Conservation (phyloP, 2,329 filamentous ascomycete species). For the Fusarium anguioides region DNA sequence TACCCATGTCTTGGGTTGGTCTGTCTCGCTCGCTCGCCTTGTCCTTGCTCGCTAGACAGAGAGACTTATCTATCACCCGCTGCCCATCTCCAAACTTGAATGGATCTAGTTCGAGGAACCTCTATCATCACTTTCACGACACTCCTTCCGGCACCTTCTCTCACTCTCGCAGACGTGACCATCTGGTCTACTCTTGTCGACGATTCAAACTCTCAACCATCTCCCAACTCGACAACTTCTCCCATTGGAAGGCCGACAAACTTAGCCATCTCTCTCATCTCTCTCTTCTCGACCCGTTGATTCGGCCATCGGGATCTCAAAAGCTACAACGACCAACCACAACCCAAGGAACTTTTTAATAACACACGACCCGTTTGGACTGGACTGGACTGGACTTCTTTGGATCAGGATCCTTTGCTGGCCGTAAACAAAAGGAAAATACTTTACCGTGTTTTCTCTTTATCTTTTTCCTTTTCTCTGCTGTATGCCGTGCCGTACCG, state of each 20-base stretch:
- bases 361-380: constrained; percentile 41
- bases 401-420: constrained; percentile 44
- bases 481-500: constrained; percentile 32
- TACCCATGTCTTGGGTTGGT: constrained; percentile 13
- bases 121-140: constrained; percentile 51
- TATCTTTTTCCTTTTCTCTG: constrained; percentile 41
- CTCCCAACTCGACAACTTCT: constrained; percentile 26
- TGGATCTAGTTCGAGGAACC: constrained; percentile 41
- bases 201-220: constrained; percentile 9
- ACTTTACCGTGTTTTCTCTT: constrained; percentile 37
- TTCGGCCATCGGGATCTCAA: constrained; percentile 57
- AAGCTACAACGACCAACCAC: constrained; percentile 38
- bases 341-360: constrained; percentile 36
- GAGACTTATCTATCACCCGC: constrained; percentile 41
- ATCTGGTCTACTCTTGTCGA: constrained; percentile 42
- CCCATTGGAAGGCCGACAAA: constrained; percentile 34
- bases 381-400: constrained; percentile 44
- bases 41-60: constrained; percentile 34
- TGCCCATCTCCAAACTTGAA: constrained; percentile 34
- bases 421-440: constrained; percentile 38
- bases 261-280: neutral
- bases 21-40: constrained; percentile 43
- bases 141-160: constrained; percentile 51
- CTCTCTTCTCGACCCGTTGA: constrained; percentile 60
- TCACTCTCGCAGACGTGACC: constrained; percentile 43